These are phyloP conservation scores for Larix sibirica DNA, from an alignment of 83 land plant species.

Conservation along the genomic window DNA sequence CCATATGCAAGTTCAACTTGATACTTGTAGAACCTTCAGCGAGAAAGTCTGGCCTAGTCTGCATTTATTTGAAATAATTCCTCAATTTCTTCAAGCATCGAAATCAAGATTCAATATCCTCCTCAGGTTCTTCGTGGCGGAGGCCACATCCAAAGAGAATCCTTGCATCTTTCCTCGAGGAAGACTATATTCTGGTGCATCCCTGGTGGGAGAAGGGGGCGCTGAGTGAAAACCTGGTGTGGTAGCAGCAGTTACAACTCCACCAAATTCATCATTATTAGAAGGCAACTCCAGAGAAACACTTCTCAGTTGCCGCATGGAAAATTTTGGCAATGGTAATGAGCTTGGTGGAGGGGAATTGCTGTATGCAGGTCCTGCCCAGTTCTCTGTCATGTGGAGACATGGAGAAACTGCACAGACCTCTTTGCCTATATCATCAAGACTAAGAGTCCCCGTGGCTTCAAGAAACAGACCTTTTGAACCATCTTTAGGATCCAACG, in stretches of 20 bases:
- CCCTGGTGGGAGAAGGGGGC: conserved; percentile 60
- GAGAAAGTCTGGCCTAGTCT: too few relatives aligned
- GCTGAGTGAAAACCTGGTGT: conserved; percentile 35
- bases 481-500: not conserved
- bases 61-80: too few relatives aligned
- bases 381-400: conserved; percentile 36
- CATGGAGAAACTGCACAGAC: conserved; percentile 7
- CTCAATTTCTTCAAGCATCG: conserved; percentile 4
- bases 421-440: not conserved
- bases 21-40: too few relatives aligned
- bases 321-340: conserved; percentile 67
- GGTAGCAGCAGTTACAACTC: not conserved
- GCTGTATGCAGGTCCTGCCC: conserved; percentile 79
- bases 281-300: conserved; percentile 43
- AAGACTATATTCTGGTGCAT: not conserved
- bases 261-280: not conserved
- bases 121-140: conserved; percentile 59
- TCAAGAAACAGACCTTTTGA: not conserved
- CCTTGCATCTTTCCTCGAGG: conserved; percentile 3
- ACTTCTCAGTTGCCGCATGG: conserved; percentile 41
- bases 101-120: conserved; percentile 61
- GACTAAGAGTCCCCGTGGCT: not conserved
- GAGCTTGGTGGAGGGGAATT: conserved; percentile 83
- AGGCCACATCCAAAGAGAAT: conserved; percentile 22
- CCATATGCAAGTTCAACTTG: too few relatives aligned